Conservation (phyloP, 768 basidiomycete genomes). For the Auriculariales sp. region DNA sequence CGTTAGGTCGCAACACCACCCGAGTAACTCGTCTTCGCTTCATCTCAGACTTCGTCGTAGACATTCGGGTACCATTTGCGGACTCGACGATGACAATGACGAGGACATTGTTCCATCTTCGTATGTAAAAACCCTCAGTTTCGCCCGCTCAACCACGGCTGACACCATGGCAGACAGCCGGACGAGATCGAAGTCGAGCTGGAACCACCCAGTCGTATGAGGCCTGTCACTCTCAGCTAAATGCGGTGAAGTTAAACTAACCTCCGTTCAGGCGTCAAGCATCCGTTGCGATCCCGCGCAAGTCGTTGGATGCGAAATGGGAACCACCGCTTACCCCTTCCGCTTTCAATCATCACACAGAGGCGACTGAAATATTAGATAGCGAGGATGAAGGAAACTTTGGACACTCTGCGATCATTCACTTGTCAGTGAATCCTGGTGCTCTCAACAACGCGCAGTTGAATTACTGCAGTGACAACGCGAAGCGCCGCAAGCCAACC, state of each 20-base stretch:
- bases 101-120: not conserved
- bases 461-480: not conserved
- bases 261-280: not conserved
- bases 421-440: not conserved
- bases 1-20: not conserved
- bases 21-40: not conserved
- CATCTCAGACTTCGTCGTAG: not conserved
- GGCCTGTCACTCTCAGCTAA: not conserved
- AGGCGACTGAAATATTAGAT: not conserved
- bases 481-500: not conserved
- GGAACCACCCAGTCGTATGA: not conserved
- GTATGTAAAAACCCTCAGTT: not conserved
- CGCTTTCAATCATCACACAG: too few species aligned
- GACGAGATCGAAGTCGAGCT: not conserved
- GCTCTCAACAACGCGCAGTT: not conserved
- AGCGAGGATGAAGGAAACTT: not conserved
- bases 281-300: not conserved
- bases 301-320: not conserved
- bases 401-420: not conserved
- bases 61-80: not conserved
- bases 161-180: not conserved
- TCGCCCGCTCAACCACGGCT: not conserved
- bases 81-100: not conserved
- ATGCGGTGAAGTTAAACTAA: not conserved
- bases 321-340: not conserved